phyloP scores from a whole-genome alignment of 305 asterid genomes.

The Petunia hybrid region DNA sequence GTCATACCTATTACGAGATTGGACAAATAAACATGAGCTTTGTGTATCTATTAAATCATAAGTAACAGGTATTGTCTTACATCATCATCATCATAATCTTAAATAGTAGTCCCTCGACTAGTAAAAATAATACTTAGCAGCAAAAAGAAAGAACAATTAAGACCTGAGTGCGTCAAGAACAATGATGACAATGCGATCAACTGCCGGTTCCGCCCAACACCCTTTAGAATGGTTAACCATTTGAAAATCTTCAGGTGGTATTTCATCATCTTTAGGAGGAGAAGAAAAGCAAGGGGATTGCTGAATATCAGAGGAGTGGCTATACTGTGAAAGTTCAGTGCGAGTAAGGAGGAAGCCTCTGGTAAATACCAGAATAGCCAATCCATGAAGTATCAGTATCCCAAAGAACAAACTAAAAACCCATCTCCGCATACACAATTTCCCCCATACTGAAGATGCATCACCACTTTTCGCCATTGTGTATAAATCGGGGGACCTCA shows the following conservation, averaged over 20 bases:
- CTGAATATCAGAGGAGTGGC: constrained; percentile 70
- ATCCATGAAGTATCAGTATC: constrained; percentile 63
- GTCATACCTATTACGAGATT: constrained; percentile 68
- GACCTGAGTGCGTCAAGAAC: constrained; percentile 94
- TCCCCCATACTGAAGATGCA: constrained; percentile 30
- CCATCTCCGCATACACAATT: constrained; percentile 56
- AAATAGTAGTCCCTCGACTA: no score
- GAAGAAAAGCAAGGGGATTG: constrained; percentile 73
- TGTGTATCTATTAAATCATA: background rate
- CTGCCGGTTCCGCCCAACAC: constrained; percentile 85
- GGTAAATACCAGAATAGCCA: constrained; percentile 73
- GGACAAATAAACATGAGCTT: background rate
- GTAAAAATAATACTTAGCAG: background rate
- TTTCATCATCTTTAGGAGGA: constrained; percentile 37
- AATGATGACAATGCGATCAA: constrained; percentile 75
- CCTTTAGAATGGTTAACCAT: constrained; percentile 38
- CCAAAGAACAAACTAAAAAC: constrained; percentile 59
- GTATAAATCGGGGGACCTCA: background rate
- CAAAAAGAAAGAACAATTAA: constrained; percentile 13
- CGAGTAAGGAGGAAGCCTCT: constrained; percentile 97
- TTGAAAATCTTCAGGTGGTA: background rate
- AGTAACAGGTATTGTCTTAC: background rate
- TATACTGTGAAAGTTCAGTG: constrained; percentile 76
- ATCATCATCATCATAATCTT: background rate
- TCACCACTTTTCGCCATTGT: background rate